Evolutionary conservation across 164 flowering plant species (phyloP).

Genomic region (Nymphaea thermarum): DNA sequence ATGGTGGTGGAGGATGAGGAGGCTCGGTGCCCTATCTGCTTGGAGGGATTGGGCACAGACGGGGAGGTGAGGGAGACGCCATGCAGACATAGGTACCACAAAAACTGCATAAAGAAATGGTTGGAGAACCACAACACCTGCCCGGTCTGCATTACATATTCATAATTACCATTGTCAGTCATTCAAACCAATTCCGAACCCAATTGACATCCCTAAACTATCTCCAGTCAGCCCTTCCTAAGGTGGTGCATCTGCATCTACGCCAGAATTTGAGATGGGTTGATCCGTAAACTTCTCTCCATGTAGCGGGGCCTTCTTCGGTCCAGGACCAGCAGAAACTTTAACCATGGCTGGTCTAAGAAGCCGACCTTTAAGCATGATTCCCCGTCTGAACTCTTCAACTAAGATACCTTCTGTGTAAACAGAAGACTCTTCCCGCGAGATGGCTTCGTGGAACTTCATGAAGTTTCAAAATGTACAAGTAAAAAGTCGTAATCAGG

Average conservation of each 20-base stretch:
- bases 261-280: constrained; percentile 28
- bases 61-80: too few relatives aligned
- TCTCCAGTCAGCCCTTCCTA: background rate
- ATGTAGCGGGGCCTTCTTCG: constrained; percentile 20
- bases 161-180: too few relatives aligned
- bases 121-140: too few relatives aligned
- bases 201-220: too few relatives aligned
- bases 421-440: constrained; percentile 70
- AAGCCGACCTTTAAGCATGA: constrained; percentile 60
- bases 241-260: constrained; percentile 16
- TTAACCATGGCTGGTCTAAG: constrained; percentile 90
- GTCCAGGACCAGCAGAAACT: constrained; percentile 82
- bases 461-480: background rate
- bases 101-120: too few relatives aligned
- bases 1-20: too few relatives aligned
- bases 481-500: background rate
- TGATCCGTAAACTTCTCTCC: constrained; percentile 19
- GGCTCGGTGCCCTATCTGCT: too few relatives aligned
- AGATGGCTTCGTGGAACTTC: constrained; percentile 87
- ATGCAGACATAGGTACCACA: too few relatives aligned
- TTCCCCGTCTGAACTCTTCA: constrained; percentile 73
- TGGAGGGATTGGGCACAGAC: too few relatives aligned
- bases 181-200: too few relatives aligned
- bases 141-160: too few relatives aligned
- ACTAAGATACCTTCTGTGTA: constrained; percentile 66